A percentile compares a stretch with the other conserved stretches of the same genome.
These are phyloP conservation scores for Serendipita indica DNA, from an alignment of 768 basidiomycete species.

Conservation along the genomic window DNA sequence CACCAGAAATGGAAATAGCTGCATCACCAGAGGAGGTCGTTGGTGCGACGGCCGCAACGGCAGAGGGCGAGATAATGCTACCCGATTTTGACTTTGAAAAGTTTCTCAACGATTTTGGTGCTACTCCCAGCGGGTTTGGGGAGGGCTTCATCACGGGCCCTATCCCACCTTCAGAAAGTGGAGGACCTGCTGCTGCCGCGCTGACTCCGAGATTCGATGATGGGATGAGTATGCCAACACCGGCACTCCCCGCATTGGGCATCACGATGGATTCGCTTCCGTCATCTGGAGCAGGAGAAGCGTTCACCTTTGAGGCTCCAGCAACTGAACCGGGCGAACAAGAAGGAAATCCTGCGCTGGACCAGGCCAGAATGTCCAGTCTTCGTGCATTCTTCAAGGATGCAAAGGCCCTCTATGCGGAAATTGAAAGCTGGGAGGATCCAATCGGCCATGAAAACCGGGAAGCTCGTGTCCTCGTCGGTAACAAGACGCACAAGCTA, in stretches of 20 bases:
- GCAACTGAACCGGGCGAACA: neutral
- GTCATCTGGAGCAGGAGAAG: neutral
- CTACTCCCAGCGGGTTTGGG: neutral
- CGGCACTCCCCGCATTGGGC: no score
- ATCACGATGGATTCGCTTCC: neutral
- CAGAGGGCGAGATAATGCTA: neutral
- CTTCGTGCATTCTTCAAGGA: slow-evolving; percentile 5
- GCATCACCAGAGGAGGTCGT: neutral
- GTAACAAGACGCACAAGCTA: slow-evolving; percentile 7
- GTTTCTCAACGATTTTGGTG: slow-evolving; percentile 3
- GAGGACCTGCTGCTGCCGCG: neutral
- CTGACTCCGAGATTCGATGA: slow-evolving; percentile 1
- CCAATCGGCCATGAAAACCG: neutral
- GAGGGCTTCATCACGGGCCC: slow-evolving; percentile 1
- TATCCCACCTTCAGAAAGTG: neutral
- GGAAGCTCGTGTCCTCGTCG: slow-evolving; percentile 3
- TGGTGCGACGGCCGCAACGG: neutral
- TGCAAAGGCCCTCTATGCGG: neutral
- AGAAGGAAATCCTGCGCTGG: neutral
- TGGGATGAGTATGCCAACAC: neutral
- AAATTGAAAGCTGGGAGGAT: slow-evolving; percentile 8
- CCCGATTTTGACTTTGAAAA: slow-evolving; percentile 9
- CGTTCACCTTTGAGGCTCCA: neutral
- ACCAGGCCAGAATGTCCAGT: neutral
- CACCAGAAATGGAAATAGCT: neutral